Evolutionary conservation across 2,329 filamentous ascomycete species (phyloP).

Genomic region (Talaromyces sp.): DNA sequence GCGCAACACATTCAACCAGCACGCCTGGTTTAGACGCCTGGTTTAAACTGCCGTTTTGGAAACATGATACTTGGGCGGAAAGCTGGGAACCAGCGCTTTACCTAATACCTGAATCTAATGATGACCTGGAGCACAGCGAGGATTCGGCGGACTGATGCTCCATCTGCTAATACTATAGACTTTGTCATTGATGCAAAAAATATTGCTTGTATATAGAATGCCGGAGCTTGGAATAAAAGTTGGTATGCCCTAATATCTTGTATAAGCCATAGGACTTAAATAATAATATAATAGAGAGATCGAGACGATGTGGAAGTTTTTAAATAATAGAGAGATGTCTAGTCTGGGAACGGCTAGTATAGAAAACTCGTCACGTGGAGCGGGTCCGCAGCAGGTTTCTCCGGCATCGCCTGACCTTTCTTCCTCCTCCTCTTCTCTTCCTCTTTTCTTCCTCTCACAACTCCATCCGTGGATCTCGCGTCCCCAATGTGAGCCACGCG

Average conservation of each 20-base stretch:
- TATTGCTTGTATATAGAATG: neutral
- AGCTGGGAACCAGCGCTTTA: neutral
- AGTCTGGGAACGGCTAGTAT: neutral
- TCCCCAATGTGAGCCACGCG: slow-evolving; percentile 1
- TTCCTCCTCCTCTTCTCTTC: neutral
- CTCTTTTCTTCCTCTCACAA: neutral
- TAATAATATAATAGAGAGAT: neutral
- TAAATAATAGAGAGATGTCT: no score
- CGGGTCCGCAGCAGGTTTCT: neutral
- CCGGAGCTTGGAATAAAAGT: neutral
- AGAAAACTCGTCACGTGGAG: neutral
- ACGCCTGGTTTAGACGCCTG: neutral
- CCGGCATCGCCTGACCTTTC: neutral
- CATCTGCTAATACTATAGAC: neutral
- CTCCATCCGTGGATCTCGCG: neutral
- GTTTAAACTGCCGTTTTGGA: neutral
- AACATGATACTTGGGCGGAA: neutral
- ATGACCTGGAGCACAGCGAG: neutral
- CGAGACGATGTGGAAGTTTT: no score
- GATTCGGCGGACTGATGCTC: neutral
- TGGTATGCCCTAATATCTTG: neutral
- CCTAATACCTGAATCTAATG: neutral
- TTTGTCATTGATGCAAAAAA: neutral
- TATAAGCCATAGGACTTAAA: neutral
- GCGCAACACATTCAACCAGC: neutral